Conservation (phyloP, 306 rosid genomes). For the Rosa lucieae region DNA sequence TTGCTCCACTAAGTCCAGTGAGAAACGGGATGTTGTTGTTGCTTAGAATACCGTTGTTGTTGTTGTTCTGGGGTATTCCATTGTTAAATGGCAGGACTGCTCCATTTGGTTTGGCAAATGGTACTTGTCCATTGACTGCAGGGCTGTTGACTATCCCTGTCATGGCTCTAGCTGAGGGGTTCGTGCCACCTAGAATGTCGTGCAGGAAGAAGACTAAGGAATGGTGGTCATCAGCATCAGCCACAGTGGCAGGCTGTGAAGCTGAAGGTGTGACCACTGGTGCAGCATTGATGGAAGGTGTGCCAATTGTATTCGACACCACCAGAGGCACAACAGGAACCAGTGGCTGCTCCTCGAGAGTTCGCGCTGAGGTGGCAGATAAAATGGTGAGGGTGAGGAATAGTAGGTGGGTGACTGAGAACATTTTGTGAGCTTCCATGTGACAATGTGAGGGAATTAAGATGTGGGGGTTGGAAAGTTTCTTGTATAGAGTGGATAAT, state of each 20-base stretch:
- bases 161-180: constrained; percentile 68
- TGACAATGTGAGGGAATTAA: not conserved
- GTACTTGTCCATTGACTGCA: constrained; percentile 67
- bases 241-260: constrained; percentile 19
- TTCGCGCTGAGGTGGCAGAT: constrained; percentile 35
- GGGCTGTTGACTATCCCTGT: constrained; percentile 74
- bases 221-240: constrained; percentile 26
- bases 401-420: constrained; percentile 13
- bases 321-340: constrained; percentile 3
- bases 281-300: constrained; percentile 33
- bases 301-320: not conserved
- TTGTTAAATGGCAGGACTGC: constrained; percentile 63
- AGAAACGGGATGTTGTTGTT: constrained; percentile 87
- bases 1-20: constrained; percentile 65
- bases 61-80: constrained; percentile 58
- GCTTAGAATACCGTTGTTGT: constrained; percentile 62
- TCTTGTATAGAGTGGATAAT: not conserved
- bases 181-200: constrained; percentile 76
- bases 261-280: constrained; percentile 19
- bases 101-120: constrained; percentile 89
- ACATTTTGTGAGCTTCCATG: constrained; percentile 32
- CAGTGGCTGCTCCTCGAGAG: constrained; percentile 27
- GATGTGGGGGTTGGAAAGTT: not conserved
- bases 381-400: constrained; percentile 27
- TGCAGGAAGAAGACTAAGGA: constrained; percentile 69